Evolutionary conservation across 495 filamentous ascomycete genomes (phyloP), one percentile per base, ranked within the genome.

Genomic region (Lepraria neglecta): DNA sequence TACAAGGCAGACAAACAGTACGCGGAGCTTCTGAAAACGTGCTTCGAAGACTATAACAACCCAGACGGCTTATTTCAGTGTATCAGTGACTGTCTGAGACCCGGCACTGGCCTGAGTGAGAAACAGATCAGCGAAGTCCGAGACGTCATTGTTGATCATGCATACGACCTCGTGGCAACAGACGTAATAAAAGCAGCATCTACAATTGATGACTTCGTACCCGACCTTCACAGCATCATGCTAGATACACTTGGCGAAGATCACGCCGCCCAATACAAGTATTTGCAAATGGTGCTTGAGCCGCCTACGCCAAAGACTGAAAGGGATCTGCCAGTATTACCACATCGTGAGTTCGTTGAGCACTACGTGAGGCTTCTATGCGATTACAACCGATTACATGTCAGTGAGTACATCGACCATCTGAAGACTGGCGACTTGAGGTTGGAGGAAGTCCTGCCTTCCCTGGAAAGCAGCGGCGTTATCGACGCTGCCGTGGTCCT

Each of bases 401-500:
- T 98, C 10, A 88, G 90, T 3, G 83, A 87, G 52, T 98, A 90
- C 71, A 86, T 97, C 35, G 86, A 87, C 59, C 71, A 84, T 6
- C 78, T 97, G 14, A 87, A 88, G 58, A 85, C 89, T 7, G 85
- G 87, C 14, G 88, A 97, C 66, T 75, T 98, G 38, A 82, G 86
- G 14, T 80, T 98, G 0, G 88, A 91, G 21, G 82, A 87, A 65
- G 78, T 98, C 6, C 76, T 98, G 12, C 91, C 94, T 4, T 82
- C 84, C 1, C 89, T 98, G 77, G 94, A 98, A 70, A 82, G 85
- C 55, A 89, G 85, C 59, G 94, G 91, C 2, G 90, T 91, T 17
- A 83, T 98, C 45, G 95, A 98, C 76, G 94, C 92, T 14, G 92
- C 91, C 2, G 89, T 98, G 28, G 83, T 95, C 21, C 78, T 98